A percentile compares a stretch with the other conserved stretches of the same genome.
phyloP scores from a whole-genome alignment of 208 protist species.

The Leishmania tropica region DNA sequence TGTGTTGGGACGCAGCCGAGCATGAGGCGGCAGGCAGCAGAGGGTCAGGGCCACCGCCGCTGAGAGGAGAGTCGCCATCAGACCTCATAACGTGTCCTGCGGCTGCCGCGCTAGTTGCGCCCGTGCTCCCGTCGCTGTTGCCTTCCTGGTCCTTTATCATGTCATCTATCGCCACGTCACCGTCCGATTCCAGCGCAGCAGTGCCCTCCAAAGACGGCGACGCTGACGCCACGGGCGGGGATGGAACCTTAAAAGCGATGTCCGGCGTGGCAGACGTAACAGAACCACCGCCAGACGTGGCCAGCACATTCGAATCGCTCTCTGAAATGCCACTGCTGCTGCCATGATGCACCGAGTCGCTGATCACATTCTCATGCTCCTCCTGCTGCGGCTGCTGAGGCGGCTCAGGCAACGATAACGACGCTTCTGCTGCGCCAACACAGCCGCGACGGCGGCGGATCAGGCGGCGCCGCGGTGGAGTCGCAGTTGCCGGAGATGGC shows the following conservation, averaged over 20 bases:
- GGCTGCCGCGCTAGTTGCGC: not conserved
- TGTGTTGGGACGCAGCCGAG: not conserved
- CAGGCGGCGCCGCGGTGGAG: constrained; percentile 1
- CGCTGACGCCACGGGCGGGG: not conserved
- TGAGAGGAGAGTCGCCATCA: not conserved
- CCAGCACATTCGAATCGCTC: not conserved
- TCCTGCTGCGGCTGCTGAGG: not conserved
- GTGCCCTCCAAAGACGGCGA: not conserved
- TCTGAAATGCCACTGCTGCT: not conserved
- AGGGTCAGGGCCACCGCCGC: not conserved
- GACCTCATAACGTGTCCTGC: not conserved
- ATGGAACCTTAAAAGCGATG: not conserved
- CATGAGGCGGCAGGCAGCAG: not conserved
- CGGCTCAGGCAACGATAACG: not conserved
- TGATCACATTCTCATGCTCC: not conserved
- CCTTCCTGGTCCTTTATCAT: not conserved
- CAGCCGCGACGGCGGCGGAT: constrained; percentile 18
- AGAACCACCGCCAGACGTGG: not conserved
- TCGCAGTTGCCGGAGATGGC: not conserved
- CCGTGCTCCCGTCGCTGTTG: not conserved
- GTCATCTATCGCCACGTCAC: constrained; percentile 1
- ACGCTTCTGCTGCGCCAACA: not conserved
- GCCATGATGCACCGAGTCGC: not conserved
- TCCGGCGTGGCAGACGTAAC: not conserved
- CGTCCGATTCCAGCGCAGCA: not conserved